A percentile compares a stretch with the other conserved stretches of the same genome.
Conservation (phyloP, 2,329 filamentous ascomycete genomes). For the Neopestalotiopsis clavispora region DNA sequence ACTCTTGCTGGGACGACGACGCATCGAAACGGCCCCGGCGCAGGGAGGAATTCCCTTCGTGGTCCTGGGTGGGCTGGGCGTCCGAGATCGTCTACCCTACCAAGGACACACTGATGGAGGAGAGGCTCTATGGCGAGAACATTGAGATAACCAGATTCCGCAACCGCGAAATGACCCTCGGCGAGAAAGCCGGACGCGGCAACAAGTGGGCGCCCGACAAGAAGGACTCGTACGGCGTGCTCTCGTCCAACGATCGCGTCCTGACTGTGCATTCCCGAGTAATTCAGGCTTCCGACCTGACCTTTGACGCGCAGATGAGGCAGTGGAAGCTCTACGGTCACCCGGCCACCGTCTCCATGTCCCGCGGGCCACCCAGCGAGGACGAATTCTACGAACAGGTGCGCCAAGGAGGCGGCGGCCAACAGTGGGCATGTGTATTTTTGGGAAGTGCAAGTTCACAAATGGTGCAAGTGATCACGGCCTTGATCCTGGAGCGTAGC, state of each 20-base stretch:
- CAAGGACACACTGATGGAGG: not conserved
- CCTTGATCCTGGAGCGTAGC: not conserved
- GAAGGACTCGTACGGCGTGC: not conserved
- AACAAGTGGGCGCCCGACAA: not conserved
- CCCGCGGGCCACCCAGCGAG: not conserved
- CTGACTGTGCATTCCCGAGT: not conserved
- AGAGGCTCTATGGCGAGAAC: not conserved
- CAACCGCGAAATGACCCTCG: not conserved
- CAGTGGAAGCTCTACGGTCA: not conserved
- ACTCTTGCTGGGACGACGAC: not conserved
- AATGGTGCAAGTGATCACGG: not conserved
- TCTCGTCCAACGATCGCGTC: not conserved
- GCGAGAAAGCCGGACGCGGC: not conserved
- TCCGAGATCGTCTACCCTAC: slow-evolving; percentile 6
- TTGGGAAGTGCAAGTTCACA: not conserved
- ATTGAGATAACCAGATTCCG: not conserved
- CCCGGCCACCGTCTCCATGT: not conserved
- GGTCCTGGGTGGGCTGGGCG: slow-evolving; percentile 17
- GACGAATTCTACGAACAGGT: not conserved
- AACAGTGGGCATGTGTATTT: not conserved
- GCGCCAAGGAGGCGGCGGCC: not conserved
- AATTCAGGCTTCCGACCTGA: not conserved
- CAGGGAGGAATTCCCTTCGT: slow-evolving; percentile 12
- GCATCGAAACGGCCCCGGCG: not conserved
- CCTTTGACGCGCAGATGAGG: not conserved